Base-by-base conservation (phyloP, 768 basidiomycete genomes). In the Serendipita sp. region DNA sequence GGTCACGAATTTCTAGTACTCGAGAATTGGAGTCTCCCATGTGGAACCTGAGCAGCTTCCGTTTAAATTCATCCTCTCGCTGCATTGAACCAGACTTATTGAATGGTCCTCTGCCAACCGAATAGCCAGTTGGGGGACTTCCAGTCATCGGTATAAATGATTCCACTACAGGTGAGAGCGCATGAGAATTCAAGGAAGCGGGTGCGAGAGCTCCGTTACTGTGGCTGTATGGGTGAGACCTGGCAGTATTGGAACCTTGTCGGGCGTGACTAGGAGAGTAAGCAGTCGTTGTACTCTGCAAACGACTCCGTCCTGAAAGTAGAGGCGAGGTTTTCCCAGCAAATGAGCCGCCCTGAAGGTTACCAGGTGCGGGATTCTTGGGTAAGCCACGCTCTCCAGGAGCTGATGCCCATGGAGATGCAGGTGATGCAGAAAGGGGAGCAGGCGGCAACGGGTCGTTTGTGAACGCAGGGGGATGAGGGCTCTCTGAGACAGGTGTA, bases 21-120 rank as follows among this genome's bases (percentile, higher is more conserved):
- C 80, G 82, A 58, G 70, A 70, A 3, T 84, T 80, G 26, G 74
- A 72, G 45, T 84, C 80, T 2, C 86, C 84, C 43, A 93, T 77
- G 20, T 80, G 76, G 70, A 99, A 96, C 71, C 93, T 97, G 69
- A 99, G 85, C 22, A 90, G 75, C 71, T 89, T 91, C 62, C 85
- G 79, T 51, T 88, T 79, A 61, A 94, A 75, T 65, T 94, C 90
- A 53, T 92, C 88, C 17, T 79, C 75, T 3, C 78, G 74, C 0
- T 80, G 76, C 1, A 74, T 74, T 60, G 64, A 72, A 2, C 78
- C 73, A 1, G 72, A 69, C 56, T 76, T 75, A 20, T 45, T 30
- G 68, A 83, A 85, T 0, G 84, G 81, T 34, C 83, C 84, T 22
- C 80, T 78, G 0, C 83, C 82, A 43, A 82, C 81, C 2, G 77